Conservation (phyloP, 2,329 filamentous ascomycete genomes). For the Pyricularia grisea region DNA sequence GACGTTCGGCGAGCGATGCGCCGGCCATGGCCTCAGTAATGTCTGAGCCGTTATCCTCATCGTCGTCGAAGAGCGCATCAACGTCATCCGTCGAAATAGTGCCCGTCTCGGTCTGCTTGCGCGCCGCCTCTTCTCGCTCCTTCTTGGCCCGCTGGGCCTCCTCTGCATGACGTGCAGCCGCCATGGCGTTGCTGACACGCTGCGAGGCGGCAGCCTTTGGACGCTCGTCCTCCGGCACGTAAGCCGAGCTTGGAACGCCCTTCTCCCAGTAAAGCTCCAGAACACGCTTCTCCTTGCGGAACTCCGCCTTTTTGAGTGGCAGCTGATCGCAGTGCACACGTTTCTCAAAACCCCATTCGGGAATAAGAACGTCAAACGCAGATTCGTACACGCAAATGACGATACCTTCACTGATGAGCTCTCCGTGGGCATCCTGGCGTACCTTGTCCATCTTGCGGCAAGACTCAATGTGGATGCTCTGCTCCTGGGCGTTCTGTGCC, state of each 20-base stretch:
- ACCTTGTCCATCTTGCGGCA: slow-evolving; percentile 94
- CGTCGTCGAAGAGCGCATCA: slow-evolving; percentile 92
- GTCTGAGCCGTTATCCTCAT: slow-evolving; percentile 80
- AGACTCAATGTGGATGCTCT: slow-evolving; percentile 96
- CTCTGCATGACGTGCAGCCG: slow-evolving; percentile 71
- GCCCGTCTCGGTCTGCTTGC: slow-evolving; percentile 88
- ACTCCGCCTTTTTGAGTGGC: slow-evolving; percentile 98
- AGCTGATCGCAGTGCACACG: slow-evolving; percentile 97
- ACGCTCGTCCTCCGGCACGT: slow-evolving; percentile 92
- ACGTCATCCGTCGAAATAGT: slow-evolving; percentile 90
- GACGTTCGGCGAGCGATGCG: slow-evolving; percentile 79
- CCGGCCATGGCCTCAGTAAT: slow-evolving; percentile 86
- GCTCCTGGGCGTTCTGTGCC: slow-evolving; percentile 92
- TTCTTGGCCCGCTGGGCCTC: slow-evolving; percentile 72
- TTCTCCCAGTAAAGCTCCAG: slow-evolving; percentile 99
- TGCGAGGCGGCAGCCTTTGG: slow-evolving; percentile 72
- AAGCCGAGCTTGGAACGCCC: slow-evolving; percentile 91
- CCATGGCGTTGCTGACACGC: slow-evolving; percentile 64
- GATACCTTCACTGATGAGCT: slow-evolving; percentile 91
- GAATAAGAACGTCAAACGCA: slow-evolving; percentile 95
- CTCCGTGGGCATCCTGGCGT: slow-evolving; percentile 75
- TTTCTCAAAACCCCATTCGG: slow-evolving; percentile 98
- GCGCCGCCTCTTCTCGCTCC: slow-evolving; percentile 82
- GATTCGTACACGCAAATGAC: slow-evolving; percentile 97
- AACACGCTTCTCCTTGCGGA: slow-evolving; percentile 88